Evolutionary conservation across 306 rosid species (phyloP).

Genomic region (Pueraria montana): DNA sequence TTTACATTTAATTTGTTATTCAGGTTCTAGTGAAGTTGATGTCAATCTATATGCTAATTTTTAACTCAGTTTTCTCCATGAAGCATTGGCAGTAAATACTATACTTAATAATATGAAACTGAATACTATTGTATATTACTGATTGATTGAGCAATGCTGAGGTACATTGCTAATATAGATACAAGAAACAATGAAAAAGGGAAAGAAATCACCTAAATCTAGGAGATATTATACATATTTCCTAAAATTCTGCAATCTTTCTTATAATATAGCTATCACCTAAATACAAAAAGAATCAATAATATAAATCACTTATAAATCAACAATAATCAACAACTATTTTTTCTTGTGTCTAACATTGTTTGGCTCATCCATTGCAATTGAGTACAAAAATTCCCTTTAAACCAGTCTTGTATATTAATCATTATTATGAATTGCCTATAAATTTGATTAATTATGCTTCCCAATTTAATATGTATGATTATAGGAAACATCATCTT

Average conservation of each 20-base stretch:
- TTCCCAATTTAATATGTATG: slow-evolving; percentile 27
- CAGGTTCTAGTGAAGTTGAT: slow-evolving; percentile 23
- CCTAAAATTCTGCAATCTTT: too few species aligned
- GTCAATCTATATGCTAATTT: neutral
- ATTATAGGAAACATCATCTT: neutral
- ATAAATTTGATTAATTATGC: slow-evolving; percentile 19
- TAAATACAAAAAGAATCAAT: too few species aligned
- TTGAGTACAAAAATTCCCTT: slow-evolving; percentile 4
- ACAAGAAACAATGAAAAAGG: neutral
- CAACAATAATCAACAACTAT: neutral
- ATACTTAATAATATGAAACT: neutral
- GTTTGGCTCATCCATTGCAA: slow-evolving; percentile 20
- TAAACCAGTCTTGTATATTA: slow-evolving; percentile 1
- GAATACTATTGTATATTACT: neutral
- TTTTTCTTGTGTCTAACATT: slow-evolving; percentile 17
- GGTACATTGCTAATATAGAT: neutral
- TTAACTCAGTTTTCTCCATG: neutral
- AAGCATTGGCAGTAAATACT: neutral
- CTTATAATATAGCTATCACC: too few species aligned
- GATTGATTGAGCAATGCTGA: neutral
- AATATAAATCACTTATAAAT: too few species aligned
- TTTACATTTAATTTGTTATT: slow-evolving; percentile 32
- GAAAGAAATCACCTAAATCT: neutral
- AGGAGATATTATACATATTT: too few species aligned
- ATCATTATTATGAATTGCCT: slow-evolving; percentile 7